Base-by-base conservation (phyloP, 306 rosid species). In the Quercus agrifolia region DNA sequence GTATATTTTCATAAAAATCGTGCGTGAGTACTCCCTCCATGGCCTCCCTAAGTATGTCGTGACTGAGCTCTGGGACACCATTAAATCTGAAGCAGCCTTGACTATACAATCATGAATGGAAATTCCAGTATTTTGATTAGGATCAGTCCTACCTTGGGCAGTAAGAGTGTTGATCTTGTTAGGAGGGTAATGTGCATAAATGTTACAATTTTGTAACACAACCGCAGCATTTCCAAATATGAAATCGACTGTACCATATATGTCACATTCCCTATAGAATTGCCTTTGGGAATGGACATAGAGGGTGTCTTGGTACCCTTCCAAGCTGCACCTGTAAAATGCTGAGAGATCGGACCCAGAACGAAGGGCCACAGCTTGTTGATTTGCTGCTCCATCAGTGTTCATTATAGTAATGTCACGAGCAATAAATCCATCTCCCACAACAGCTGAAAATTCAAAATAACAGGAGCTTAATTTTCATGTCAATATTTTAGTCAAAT, bases 341-440 rank as follows among this genome's bases (percentile, higher is more conserved):
- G 90, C 97, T 7, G 97, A 91, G 19, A 88, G 83, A 55, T 93
- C 98, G 4, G 98, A 93, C 15, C 93, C 92, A 0, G 98, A 93
- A 10, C 97, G 93, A 1, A 93, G 70, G 23, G 98, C 98, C 81
- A 93, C 98, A 3, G 98, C 97, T 77, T 93, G 98, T 44, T 90
- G 90, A 20, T 88, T 93, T 68, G 87, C 57, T 10, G 91, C 85
- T 66, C 98, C 98, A 59, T 97, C 98, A 0, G 98, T 91, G 88
- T 93, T 93, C 77, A 89, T 78, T 46, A 93, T 83, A 57, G 98
- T 93, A 17, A 93, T 91, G 81, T 81, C 97, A 44, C 87, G 90
- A 9, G 87, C 98, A 55, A 93, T 91, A 35, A 93, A 93, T 46
- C 89, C 86, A 74, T 93, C 93, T 54, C 97, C 97, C 5, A 72